These are phyloP conservation scores for Mrakia gelida DNA, from an alignment of 768 basidiomycete genomes.

Conservation along the genomic window DNA sequence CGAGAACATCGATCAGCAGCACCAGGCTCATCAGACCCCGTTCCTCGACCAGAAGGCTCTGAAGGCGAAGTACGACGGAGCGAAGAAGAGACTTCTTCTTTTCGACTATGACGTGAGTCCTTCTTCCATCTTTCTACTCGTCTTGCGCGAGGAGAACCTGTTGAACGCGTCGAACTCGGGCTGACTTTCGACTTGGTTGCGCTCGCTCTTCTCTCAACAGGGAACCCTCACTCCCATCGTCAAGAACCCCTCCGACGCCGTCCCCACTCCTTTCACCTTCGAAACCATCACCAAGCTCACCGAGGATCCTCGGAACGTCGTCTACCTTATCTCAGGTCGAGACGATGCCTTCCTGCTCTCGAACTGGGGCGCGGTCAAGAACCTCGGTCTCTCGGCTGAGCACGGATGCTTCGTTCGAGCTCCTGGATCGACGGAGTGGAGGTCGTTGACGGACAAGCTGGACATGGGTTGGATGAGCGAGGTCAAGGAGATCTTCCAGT, in stretches of 20 bases:
- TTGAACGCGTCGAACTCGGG: not conserved
- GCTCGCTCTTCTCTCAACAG: conserved; percentile 46
- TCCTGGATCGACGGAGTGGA: conserved; percentile 65
- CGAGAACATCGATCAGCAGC: conserved; percentile 69
- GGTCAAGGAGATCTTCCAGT: conserved; percentile 90
- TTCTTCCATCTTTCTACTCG: not conserved
- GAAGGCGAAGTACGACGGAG: conserved; percentile 58
- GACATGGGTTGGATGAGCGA: conserved; percentile 99
- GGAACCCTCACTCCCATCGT: conserved; percentile 97
- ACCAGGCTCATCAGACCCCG: conserved; percentile 77
- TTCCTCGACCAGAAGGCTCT: conserved; percentile 65
- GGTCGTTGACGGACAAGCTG: conserved; percentile 80
- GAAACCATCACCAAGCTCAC: conserved; percentile 67
- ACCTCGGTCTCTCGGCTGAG: conserved; percentile 88
- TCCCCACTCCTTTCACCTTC: conserved; percentile 70
- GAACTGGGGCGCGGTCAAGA: conserved; percentile 77
- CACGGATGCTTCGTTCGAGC: conserved; percentile 88
- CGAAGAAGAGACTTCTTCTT: conserved; percentile 80
- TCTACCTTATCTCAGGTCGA: conserved; percentile 96
- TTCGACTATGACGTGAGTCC: conserved; percentile 88
- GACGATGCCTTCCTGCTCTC: conserved; percentile 87
- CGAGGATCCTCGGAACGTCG: conserved; percentile 78
- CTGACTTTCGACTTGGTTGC: not conserved
- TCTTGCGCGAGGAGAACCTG: not conserved
- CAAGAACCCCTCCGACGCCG: conserved; percentile 81